Evolutionary conservation across 2,329 filamentous ascomycete genomes (phyloP).

Genomic region (Cryphonectria japonica): DNA sequence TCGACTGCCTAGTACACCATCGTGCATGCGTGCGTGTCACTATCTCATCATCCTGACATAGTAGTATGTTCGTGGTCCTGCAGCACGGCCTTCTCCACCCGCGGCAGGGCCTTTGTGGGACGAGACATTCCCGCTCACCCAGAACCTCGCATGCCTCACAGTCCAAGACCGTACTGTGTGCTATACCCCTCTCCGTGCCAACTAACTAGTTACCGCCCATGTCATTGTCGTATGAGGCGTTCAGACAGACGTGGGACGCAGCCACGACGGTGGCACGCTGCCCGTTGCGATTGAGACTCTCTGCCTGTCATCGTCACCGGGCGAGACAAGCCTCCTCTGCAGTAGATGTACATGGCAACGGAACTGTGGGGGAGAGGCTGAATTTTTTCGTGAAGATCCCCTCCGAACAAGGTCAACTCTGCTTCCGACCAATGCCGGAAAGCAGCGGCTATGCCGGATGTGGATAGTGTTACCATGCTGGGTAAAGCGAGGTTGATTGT

Average conservation of each 20-base stretch:
- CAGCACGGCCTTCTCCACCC: neutral
- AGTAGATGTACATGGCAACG: neutral
- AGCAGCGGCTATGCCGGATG: neutral
- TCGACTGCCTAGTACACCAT: neutral
- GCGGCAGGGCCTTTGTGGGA: neutral
- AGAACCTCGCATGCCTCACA: neutral
- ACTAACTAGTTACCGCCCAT: neutral
- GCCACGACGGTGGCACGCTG: neutral
- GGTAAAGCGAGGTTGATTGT: conserved; percentile 2
- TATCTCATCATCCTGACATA: neutral
- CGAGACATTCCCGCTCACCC: neutral
- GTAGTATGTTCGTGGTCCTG: neutral
- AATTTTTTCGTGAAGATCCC: neutral
- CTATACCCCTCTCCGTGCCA: no score
- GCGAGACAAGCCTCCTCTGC: no score
- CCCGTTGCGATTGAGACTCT: neutral
- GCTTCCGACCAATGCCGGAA: neutral
- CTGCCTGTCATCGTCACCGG: neutral
- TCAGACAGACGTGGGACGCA: conserved; percentile 7
- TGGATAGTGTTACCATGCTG: conserved; percentile 1
- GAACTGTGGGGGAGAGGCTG: conserved; percentile 7
- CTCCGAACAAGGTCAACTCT: neutral
- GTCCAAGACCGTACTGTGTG: neutral
- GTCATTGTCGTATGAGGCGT: conserved; percentile 25
- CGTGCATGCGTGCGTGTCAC: neutral